phyloP scores from a whole-genome alignment of 2,329 filamentous ascomycete species.

The Elsinoe fawcettii region DNA sequence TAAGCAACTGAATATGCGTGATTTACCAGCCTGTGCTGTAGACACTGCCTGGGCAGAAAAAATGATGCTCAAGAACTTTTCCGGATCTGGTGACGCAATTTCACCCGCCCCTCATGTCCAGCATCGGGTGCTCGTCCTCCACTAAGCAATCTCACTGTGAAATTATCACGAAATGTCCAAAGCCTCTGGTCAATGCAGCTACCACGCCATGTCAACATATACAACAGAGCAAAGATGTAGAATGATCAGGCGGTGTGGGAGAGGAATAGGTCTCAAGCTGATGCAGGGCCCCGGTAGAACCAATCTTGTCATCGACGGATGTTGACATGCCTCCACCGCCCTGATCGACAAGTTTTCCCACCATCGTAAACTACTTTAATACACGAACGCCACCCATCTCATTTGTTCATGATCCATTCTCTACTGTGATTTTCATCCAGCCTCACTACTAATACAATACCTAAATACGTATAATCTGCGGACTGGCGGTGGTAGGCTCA shows the following conservation, averaged over 20 bases:
- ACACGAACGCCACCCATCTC: slow-evolving; percentile 5
- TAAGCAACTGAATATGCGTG: background rate
- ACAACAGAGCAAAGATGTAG: background rate
- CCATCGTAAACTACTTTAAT: background rate
- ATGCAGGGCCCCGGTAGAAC: background rate
- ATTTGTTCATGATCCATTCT: background rate
- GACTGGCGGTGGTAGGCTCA: background rate
- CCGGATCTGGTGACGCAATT: slow-evolving; percentile 4
- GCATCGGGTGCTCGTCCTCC: background rate
- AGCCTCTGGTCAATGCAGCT: too few species aligned
- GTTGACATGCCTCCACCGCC: slow-evolving; percentile 3
- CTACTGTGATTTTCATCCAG: background rate
- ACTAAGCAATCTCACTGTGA: background rate
- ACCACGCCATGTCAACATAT: too few species aligned
- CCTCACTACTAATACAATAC: background rate
- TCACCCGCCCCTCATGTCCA: background rate
- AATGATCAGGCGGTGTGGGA: background rate
- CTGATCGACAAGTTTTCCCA: background rate
- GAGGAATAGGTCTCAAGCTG: background rate
- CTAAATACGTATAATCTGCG: background rate
- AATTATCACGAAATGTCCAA: background rate
- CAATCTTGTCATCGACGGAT: background rate
- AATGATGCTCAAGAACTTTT: background rate
- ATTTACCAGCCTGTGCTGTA: background rate
- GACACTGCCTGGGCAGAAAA: slow-evolving; percentile 11